Conservation (phyloP, 345 rosid species). For the Euphorbia lathyris region DNA sequence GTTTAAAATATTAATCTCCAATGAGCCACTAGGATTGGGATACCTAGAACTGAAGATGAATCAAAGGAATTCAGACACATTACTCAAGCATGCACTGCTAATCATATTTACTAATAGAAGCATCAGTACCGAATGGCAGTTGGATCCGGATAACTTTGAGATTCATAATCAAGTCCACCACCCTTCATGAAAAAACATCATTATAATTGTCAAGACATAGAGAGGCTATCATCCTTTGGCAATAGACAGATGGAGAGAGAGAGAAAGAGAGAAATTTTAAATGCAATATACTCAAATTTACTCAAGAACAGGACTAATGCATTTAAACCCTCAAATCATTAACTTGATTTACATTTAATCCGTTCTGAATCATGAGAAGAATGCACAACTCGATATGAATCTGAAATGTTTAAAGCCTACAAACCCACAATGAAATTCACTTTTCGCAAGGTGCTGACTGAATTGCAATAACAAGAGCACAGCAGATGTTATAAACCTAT, state of each 20-base stretch:
- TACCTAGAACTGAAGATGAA: slow-evolving; percentile 27
- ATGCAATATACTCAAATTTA: no score
- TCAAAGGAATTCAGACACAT: slow-evolving; percentile 2
- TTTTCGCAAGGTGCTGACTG: background rate
- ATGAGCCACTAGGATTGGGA: slow-evolving; percentile 25
- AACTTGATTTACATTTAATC: background rate
- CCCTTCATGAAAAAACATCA: slow-evolving; percentile 34
- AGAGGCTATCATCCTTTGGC: background rate
- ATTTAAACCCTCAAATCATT: background rate
- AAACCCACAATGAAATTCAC: background rate
- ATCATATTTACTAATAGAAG: background rate
- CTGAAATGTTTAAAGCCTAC: background rate
- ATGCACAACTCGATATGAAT: slow-evolving; percentile 1
- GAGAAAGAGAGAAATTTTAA: background rate
- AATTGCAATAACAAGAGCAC: background rate
- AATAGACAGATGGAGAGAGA: background rate
- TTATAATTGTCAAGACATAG: slow-evolving; percentile 2
- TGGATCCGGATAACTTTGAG: slow-evolving; percentile 38
- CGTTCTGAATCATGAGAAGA: background rate
- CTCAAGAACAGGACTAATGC: background rate
- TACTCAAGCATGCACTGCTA: background rate
- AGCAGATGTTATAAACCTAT: background rate
- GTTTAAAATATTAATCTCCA: slow-evolving; percentile 35
- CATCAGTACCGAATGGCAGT: slow-evolving; percentile 32
- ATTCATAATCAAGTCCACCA: slow-evolving; percentile 41